Conservation (phyloP, 2,329 filamentous ascomycete species). For the Pochonia chlamydosporia region DNA sequence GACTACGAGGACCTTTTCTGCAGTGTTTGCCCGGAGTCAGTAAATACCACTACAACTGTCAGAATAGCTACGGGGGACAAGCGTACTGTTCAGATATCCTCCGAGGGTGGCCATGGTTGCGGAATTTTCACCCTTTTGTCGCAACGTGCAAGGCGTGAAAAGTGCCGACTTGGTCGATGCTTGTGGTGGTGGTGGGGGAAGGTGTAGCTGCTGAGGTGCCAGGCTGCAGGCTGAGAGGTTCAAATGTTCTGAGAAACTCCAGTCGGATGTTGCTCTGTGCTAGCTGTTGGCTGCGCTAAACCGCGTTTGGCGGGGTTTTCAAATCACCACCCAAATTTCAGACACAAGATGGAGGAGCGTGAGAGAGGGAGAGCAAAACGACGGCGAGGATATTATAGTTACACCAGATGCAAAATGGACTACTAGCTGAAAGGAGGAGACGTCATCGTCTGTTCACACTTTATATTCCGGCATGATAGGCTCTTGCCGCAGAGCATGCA, state of each 20-base stretch:
- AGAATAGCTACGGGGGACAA: neutral
- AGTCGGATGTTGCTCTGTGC: neutral
- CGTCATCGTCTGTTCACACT: no score
- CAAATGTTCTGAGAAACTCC: no score
- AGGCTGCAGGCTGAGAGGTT: no score
- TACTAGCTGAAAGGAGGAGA: no score
- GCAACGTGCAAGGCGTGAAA: neutral
- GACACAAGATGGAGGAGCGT: neutral
- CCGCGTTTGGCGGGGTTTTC: neutral
- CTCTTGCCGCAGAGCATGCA: no score
- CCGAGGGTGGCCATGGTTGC: constrained; percentile 36
- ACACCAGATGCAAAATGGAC: no score
- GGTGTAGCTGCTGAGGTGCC: no score
- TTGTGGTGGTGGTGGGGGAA: neutral
- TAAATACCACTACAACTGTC: neutral
- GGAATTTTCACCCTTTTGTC: neutral
- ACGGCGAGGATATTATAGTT: no score
- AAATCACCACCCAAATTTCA: neutral
- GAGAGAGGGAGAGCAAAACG: no score
- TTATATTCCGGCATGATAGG: no score
- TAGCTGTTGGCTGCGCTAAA: neutral
- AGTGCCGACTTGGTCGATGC: neutral
- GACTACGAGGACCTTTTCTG: constrained; percentile 87
- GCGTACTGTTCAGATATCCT: constrained; percentile 38
- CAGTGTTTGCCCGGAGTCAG: neutral